Evolutionary conservation across 306 rosid species (phyloP), one percentile per base, ranked within the genome.

Genomic region (Trifolium dubium): DNA sequence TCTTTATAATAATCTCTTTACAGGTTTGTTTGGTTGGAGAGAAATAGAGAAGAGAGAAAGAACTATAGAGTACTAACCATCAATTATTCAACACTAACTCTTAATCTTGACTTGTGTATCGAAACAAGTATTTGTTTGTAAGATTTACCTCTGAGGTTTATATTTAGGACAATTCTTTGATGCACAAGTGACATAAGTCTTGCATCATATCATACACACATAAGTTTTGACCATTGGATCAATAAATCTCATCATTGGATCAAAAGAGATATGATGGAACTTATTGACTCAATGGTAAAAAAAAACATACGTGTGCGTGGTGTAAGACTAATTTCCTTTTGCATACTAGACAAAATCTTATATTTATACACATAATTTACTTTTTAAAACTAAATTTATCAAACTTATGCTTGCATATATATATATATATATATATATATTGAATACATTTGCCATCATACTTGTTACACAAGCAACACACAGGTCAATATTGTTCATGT

Each of bases 401-500:
- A 53, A 53, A 53, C 12, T 53, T 53, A 53, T 53, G 60, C 60
- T 18, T 18, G 60, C 29, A 53, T 49, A 6, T n/a, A n/a, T n/a
- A n/a, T n/a, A n/a, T n/a, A n/a, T n/a, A n/a, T n/a, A n/a, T n/a
- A n/a, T n/a, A n/a, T n/a, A n/a, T n/a, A n/a, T 53, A 53, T 28
- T 58, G 15, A 58, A 58, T 29, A 5, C n/a, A 28, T 58, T 12
- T 58, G 64, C 37, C 1, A 58, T 55, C 15, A 58, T 23, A 58
- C 9, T 10, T 12, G 30, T 19, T 54, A 54, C 60, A 54, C 60
- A 54, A 18, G 30, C 60, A 10, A 54, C 17, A 11, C 37, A 58
- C 10, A 2, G 15, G 64, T 58, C 64, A 58, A 58, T 58, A 58
- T 37, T 62, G 67, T 31, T 71, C 41, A 12, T 31, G 35, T 63